Percentiles rank a stretch among this genome's conserved stretches.
Conservation (phyloP, 768 basidiomycete species). For the Rhodotorula kratochvilovae region DNA sequence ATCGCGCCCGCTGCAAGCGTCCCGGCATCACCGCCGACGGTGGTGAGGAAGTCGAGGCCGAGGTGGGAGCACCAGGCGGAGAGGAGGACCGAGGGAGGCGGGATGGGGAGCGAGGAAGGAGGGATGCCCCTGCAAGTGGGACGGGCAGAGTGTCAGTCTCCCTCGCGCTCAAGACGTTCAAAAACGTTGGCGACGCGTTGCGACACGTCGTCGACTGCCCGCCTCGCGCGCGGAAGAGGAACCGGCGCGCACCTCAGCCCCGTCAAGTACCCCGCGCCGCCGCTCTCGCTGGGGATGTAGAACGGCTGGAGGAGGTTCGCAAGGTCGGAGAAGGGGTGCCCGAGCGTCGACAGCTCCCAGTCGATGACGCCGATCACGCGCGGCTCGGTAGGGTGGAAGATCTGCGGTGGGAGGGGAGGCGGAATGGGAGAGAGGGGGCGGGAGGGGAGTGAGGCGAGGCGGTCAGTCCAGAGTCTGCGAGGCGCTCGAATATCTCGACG, state of each 20-base stretch:
- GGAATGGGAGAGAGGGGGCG: not conserved
- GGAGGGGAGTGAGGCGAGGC: too few species aligned
- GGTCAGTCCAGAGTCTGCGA: too few species aligned
- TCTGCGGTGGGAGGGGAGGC: conserved; percentile 35
- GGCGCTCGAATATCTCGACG: too few species aligned
- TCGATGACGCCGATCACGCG: conserved; percentile 90
- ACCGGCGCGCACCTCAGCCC: conserved; percentile 22
- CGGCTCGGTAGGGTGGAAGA: conserved; percentile 85
- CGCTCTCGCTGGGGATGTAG: conserved; percentile 47
- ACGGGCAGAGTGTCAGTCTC: not conserved
- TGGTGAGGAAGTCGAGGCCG: conserved; percentile 2
- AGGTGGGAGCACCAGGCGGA: conserved; percentile 32
- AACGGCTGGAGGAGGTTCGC: conserved; percentile 85
- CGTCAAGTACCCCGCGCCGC: conserved; percentile 9
- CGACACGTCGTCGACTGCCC: not conserved
- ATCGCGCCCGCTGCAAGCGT: not conserved
- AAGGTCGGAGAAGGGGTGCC: conserved; percentile 68
- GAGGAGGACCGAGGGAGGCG: conserved; percentile 30
- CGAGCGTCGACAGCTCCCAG: conserved; percentile 92
- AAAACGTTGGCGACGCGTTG: not conserved
- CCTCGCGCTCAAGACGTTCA: not conserved
- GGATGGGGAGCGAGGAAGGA: conserved; percentile 25
- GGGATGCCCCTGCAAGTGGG: conserved; percentile 11
- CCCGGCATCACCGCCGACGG: not conserved
- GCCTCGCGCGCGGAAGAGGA: too few species aligned